Evolutionary conservation across 192 early-diverging fungal genomes (phyloP), one percentile per base, ranked within the genome.

Genomic region (Coemansia sp.): DNA sequence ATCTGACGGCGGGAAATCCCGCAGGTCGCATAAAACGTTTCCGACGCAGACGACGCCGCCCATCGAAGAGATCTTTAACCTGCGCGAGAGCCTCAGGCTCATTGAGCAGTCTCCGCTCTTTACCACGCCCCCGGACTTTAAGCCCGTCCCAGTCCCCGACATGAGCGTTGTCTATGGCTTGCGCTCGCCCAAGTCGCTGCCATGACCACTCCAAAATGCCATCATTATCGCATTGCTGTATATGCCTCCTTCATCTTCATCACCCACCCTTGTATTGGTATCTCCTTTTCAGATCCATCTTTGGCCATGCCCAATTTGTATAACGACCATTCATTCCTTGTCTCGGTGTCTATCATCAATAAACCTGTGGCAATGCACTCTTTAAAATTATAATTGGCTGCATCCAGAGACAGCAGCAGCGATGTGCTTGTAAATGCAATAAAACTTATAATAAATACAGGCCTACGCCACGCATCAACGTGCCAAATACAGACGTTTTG

Each of bases 101-200:
- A 43, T 84, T 22, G 81, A 84, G 50, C 74, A 73, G 61, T 79
- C 81, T 39, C 81, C 81, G 16, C 68, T 84, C 39, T 78, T 84
- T 55, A 71, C 81, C 3, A 55, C 71, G 65, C 3, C 34, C 10
- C 55, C 69, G 13, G 22, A 57, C 18, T 9, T 18, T 36, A 58
- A 66, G 62, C 13, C 40, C 65, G n/a, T n/a, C 29, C 18, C 40
- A 58, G 49, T n/a, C 20, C 49, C 69, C 43, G 57, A 39, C 36
- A 43, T 55, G 52, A 9, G 34, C 44, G 15, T 22, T 49, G 66
- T 55, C 27, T 66, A 64, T 5, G 66, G 55, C 16, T 67, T 69
- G 47, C 70, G 53, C 57, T 65, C 65, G 33, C 72, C 69, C 15
- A 64, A 43, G 36, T 74, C 72, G 34, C 34, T 74, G 64, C 73